Conservation (phyloP, 164 flowering plant species). For the Umbilicus rupestris region DNA sequence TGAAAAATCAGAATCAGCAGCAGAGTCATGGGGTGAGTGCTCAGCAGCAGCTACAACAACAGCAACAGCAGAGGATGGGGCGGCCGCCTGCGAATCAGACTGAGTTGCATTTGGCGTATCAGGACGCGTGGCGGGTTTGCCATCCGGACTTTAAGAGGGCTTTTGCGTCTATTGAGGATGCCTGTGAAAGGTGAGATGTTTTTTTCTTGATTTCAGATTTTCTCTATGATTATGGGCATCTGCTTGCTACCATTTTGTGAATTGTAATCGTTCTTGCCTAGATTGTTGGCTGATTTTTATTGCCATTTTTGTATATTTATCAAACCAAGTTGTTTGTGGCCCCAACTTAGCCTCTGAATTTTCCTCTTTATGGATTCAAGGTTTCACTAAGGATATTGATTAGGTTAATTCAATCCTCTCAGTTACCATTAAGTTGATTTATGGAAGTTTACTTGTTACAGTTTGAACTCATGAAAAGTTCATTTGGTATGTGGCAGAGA, state of each 20-base stretch:
- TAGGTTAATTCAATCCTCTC: not conserved
- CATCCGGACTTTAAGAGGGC: slow-evolving; percentile 92
- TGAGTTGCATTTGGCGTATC: slow-evolving; percentile 91
- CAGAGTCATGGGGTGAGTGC: slow-evolving; percentile 23
- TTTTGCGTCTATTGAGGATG: slow-evolving; percentile 83
- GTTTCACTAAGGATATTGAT: not conserved
- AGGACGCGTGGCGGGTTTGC: slow-evolving; percentile 95
- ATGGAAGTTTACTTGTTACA: no score
- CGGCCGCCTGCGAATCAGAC: slow-evolving; percentile 34
- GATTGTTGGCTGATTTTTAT: no score
- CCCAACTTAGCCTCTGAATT: not conserved
- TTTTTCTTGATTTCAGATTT: not conserved
- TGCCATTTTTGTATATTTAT: not conserved
- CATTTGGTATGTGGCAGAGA: no score
- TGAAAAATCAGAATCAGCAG: slow-evolving; percentile 22
- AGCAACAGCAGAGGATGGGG: slow-evolving; percentile 36
- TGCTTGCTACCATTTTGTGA: not conserved
- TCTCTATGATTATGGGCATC: not conserved
- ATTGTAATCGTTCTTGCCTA: slow-evolving; percentile 1
- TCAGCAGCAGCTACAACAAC: slow-evolving; percentile 28
- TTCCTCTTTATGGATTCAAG: not conserved
- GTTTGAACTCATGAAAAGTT: no score
- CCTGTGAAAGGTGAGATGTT: slow-evolving; percentile 69
- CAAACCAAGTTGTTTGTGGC: not conserved
- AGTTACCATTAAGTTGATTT: no score